These are phyloP conservation scores for Striga asiatica DNA, from an alignment of 257 asterid genomes.

Conservation along the genomic window DNA sequence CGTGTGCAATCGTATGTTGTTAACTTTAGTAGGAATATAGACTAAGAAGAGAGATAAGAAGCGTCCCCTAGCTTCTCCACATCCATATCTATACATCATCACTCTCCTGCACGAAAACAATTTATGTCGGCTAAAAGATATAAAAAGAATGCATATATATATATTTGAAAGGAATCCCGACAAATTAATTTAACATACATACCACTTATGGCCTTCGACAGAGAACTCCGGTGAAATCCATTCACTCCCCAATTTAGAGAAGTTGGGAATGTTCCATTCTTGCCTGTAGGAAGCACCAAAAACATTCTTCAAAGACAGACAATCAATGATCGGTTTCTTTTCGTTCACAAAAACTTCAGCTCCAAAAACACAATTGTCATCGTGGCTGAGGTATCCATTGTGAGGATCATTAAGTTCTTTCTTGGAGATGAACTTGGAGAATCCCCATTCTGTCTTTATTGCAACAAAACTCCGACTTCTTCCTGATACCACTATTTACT, in stretches of 20 bases:
- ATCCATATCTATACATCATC: too few species aligned
- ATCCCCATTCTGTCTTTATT: conserved; percentile 11
- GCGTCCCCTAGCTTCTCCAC: too few species aligned
- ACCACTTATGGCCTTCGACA: background rate
- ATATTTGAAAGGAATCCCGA: background rate
- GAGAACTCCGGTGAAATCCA: background rate
- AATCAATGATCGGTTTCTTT: background rate
- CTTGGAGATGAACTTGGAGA: conserved; percentile 12
- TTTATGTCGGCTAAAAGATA: background rate
- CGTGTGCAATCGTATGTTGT: too few species aligned
- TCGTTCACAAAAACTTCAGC: background rate
- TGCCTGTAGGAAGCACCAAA: background rate
- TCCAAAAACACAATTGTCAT: conserved; percentile 19
- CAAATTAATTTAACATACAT: background rate
- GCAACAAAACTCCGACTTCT: conserved; percentile 5
- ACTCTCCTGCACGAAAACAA: background rate
- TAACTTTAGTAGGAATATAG: too few species aligned
- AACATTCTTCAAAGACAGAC: background rate
- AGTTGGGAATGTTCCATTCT: background rate
- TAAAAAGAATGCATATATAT: too few species aligned
- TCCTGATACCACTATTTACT: background rate
- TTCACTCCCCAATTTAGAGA: background rate
- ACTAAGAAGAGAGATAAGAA: too few species aligned
- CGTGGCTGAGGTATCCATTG: conserved; percentile 10
- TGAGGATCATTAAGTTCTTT: background rate